Evolutionary conservation across 352 stramenopile genomes (phyloP).

Genomic region (Phytopythium litorale): DNA sequence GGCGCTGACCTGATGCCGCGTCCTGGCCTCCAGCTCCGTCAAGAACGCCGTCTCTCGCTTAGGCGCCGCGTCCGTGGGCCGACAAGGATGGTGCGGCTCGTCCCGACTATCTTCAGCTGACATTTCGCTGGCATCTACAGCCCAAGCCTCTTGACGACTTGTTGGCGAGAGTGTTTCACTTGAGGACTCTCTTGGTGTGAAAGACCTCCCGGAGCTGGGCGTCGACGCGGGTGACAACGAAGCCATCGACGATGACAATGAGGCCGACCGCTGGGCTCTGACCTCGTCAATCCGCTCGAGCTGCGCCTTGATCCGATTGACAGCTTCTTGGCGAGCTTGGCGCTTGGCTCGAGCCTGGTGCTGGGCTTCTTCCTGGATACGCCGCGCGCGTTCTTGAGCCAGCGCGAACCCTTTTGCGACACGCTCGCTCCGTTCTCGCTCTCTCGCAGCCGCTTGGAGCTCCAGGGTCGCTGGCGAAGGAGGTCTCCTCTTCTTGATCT

Average conservation of each 20-base stretch:
- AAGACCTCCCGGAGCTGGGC: background rate
- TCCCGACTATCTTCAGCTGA: background rate
- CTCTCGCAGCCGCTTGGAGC: constrained; percentile 9
- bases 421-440: constrained; percentile 26
- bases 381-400: constrained; percentile 32
- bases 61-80: background rate
- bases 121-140: too few species aligned
- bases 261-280: constrained; percentile 1
- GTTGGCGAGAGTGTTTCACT: too few species aligned
- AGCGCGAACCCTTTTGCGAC: constrained; percentile 26
- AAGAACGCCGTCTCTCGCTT: constrained; percentile 8
- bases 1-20: constrained; percentile 9
- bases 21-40: constrained; percentile 13
- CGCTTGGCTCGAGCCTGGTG: constrained; percentile 16
- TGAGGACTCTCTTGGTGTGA: constrained; percentile 2
- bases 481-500: constrained; percentile 7
- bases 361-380: constrained; percentile 22
- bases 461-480: constrained; percentile 8
- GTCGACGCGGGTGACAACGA: background rate
- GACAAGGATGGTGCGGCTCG: background rate
- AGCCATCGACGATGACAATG: constrained; percentile 11
- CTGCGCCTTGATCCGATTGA: constrained; percentile 27
- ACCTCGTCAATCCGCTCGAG: constrained; percentile 39
- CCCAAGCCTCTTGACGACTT: background rate
- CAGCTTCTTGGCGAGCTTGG: constrained; percentile 20